A percentile compares a stretch with the other conserved stretches of the same genome.
phyloP scores from a whole-genome alignment of 192 early-diverging fungal genomes.

The Coemansia sp. region DNA sequence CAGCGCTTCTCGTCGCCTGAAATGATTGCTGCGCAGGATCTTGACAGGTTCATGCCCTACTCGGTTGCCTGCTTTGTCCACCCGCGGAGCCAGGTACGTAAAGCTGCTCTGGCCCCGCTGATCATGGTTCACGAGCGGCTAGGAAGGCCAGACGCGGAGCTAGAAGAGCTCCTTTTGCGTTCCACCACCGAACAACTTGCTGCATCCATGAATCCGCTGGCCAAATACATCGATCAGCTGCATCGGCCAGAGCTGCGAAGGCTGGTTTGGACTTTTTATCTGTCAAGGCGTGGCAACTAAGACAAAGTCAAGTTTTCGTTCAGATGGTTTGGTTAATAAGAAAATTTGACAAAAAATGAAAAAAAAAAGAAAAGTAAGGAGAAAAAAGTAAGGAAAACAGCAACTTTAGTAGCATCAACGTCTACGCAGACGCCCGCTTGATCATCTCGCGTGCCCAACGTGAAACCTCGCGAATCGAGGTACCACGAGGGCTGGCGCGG shows the following conservation, averaged over 20 bases:
- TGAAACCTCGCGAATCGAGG: conserved; percentile 35
- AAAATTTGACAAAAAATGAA: not conserved
- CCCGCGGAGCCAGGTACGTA: conserved; percentile 53
- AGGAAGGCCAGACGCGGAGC: conserved; percentile 24
- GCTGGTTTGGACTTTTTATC: conserved; percentile 39
- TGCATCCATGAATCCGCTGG: conserved; percentile 35
- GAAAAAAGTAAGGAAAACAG: not conserved
- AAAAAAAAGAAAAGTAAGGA: not conserved
- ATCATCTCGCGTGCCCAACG: conserved; percentile 56
- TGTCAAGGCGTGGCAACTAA: conserved; percentile 12
- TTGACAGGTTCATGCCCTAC: conserved; percentile 46
- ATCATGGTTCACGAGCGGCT: conserved; percentile 33
- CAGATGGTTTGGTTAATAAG: no score
- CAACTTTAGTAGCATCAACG: not conserved
- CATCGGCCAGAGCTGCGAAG: conserved; percentile 43
- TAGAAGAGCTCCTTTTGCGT: conserved; percentile 41
- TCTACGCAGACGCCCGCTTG: conserved; percentile 46
- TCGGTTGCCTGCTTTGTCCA: conserved; percentile 37
- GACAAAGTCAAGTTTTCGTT: no score
- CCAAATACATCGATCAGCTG: conserved; percentile 30
- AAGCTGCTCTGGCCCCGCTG: conserved; percentile 45
- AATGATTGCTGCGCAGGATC: conserved; percentile 21
- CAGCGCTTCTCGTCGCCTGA: conserved; percentile 28
- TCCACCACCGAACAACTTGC: conserved; percentile 22
- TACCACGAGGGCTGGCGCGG: conserved; percentile 58